Percentiles rank a stretch among this genome's conserved stretches.
These are phyloP conservation scores for Debaryomyces robertsiae DNA, from an alignment of 1,139 yeast genomes.

Conservation along the genomic window DNA sequence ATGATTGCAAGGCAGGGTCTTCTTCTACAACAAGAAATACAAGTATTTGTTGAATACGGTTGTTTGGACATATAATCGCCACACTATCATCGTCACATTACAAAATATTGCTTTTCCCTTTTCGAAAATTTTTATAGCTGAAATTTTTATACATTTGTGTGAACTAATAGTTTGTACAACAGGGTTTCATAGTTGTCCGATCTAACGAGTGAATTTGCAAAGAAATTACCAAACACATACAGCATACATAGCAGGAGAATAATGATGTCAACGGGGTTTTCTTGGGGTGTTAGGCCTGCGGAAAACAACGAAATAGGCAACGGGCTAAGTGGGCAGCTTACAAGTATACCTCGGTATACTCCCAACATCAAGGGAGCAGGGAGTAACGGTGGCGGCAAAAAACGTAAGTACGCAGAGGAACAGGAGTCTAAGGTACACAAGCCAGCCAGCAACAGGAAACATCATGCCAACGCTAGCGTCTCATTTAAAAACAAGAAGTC, in stretches of 20 bases:
- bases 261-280: slow-evolving; percentile 37
- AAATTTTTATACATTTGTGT: slow-evolving; percentile 6
- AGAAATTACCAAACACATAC: neutral
- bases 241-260: neutral
- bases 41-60: no score
- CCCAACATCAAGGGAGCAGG: slow-evolving; percentile 14
- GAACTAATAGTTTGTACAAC: neutral
- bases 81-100: slow-evolving; percentile 1
- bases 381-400: slow-evolving; percentile 12
- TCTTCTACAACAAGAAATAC: neutral
- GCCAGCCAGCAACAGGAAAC: slow-evolving; percentile 11
- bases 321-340: slow-evolving; percentile 4
- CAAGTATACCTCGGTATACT: slow-evolving; percentile 20
- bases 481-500: slow-evolving; percentile 29
- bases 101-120: neutral
- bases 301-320: slow-evolving; percentile 6
- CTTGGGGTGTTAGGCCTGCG: slow-evolving; percentile 32
- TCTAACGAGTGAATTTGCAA: neutral
- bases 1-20: neutral
- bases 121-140: neutral
- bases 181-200: neutral
- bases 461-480: slow-evolving; percentile 6
- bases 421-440: slow-evolving; percentile 15
- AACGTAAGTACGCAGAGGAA: slow-evolving; percentile 22
- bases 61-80: no score